Percentiles rank a stretch among this genome's conserved stretches.
These are phyloP conservation scores for Brettanomyces anomalus DNA, from an alignment of 805 yeast species.

Conservation along the genomic window DNA sequence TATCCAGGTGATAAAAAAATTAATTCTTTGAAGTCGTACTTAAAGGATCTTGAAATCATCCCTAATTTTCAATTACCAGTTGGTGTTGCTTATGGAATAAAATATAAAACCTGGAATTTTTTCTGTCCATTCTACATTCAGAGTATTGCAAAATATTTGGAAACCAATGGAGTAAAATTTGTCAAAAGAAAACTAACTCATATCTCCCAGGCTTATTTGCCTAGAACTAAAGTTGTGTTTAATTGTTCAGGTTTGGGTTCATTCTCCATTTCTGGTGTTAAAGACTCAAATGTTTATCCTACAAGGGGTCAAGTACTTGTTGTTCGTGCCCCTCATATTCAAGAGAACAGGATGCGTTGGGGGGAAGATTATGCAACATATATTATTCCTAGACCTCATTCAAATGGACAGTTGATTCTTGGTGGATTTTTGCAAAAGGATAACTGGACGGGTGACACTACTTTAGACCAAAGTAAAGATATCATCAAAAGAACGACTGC, in stretches of 20 bases:
- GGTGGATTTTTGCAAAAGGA: conserved; percentile 69
- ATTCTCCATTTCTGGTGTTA: conserved; percentile 50
- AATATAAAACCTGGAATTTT: conserved; percentile 57
- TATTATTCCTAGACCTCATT: conserved; percentile 61
- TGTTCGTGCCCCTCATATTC: conserved; percentile 58
- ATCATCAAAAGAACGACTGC: conserved; percentile 50
- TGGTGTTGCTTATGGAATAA: conserved; percentile 49
- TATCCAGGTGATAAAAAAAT: conserved; percentile 39
- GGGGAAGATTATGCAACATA: conserved; percentile 56
- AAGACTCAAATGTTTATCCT: conserved; percentile 55
- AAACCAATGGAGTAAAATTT: conserved; percentile 42
- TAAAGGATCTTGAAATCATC: conserved; percentile 37
- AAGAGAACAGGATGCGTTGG: conserved; percentile 52
- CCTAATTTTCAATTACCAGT: conserved; percentile 33
- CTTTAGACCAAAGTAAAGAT: conserved; percentile 46
- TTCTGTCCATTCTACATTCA: conserved; percentile 57
- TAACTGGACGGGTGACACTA: conserved; percentile 55
- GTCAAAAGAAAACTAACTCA: conserved; percentile 38
- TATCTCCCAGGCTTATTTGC: conserved; percentile 43
- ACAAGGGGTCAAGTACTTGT: conserved; percentile 77
- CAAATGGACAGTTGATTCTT: conserved; percentile 56
- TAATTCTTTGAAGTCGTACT: conserved; percentile 36
- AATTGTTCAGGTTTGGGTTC: conserved; percentile 79
- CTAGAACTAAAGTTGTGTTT: conserved; percentile 41
- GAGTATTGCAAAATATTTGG: conserved; percentile 37